These are phyloP conservation scores for Annulohypoxylon bovei DNA, from an alignment of 495 filamentous ascomycete genomes.

Conservation along the genomic window DNA sequence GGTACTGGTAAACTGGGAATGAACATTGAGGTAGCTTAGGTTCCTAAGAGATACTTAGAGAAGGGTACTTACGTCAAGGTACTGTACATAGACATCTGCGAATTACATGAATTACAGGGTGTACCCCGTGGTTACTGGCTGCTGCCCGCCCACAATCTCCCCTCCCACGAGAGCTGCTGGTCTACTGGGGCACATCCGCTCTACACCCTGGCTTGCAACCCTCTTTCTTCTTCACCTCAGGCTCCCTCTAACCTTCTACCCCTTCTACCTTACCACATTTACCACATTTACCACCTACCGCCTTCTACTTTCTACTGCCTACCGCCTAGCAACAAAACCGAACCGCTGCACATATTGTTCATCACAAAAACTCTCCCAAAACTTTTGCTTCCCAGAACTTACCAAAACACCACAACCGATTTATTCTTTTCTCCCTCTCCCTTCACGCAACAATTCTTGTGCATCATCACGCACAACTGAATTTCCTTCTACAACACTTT, in stretches of 20 bases:
- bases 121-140: constrained; percentile 5
- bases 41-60: neutral
- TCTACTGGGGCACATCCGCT: constrained; percentile 27
- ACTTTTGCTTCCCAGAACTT: constrained; percentile 51
- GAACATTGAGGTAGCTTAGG: neutral
- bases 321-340: constrained; percentile 30
- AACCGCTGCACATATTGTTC: constrained; percentile 55
- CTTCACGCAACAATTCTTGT: constrained; percentile 49
- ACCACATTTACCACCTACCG: neutral
- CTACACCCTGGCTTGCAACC: constrained; percentile 18
- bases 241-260: constrained; percentile 22
- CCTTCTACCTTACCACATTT: constrained; percentile 6
- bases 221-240: constrained; percentile 34
- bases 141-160: constrained; percentile 24
- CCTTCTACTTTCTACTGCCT: constrained; percentile 1
- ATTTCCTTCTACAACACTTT: constrained; percentile 22
- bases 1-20: constrained; percentile 7
- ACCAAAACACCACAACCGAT: constrained; percentile 48
- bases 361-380: constrained; percentile 58
- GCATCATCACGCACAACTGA: constrained; percentile 46
- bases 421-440: constrained; percentile 42
- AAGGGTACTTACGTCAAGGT: constrained; percentile 7
- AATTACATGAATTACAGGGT: constrained; percentile 6
- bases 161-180: constrained; percentile 26
- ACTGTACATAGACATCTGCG: neutral